Base-by-base conservation (phyloP, 2,329 filamentous ascomycete species). In the Alternaria sp. region DNA sequence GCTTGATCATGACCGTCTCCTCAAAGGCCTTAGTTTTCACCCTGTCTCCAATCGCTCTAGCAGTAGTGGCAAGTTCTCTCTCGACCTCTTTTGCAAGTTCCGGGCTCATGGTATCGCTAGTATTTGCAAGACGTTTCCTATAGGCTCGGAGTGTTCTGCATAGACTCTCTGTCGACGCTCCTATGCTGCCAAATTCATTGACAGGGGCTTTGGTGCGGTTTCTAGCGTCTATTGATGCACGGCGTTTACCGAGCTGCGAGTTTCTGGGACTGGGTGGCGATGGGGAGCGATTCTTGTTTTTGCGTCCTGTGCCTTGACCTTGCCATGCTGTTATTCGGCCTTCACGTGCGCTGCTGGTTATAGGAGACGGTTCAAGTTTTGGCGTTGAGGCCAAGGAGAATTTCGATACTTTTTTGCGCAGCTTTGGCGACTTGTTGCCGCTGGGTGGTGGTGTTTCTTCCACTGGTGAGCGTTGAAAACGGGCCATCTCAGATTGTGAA, bases 401-500 rank as follows among this genome's bases (percentile, higher is more conserved):
- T 60, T 83, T 83, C 2, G 86, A 88, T 3, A 81, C 69, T 66
- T 84, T 84, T 64, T 82, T 85, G 26, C 81, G 82, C n/a, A 87
- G 65, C 44, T 83, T 80, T 5, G 82, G 82, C 1, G 85, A 78
- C 60, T 62, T 75, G 40, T 78, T 80, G n/a, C 81, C 78, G 5
- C 79, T 77, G 5, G 74, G 77, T 5, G 74, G 74, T 4, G 62
- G 58, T 31, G 62, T 61, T 26, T 69, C 69, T 17, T 75, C 73
- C 14, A 81, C 77, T n/a, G 81, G 80, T 17, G 81, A 79, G 52
- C 82, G 80, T 62, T 85, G 83, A 52, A 96, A 93, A 60, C 93
- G 91, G 8, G 92, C 90, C 39, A 98, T 81, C 70, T 98, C 94
- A 0, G 90, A 89, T 68, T 91, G 92, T 2, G 93, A 97, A 31